Base-by-base conservation (phyloP, 2,329 filamentous ascomycete genomes). In the Pyrenophora seminiperda region DNA sequence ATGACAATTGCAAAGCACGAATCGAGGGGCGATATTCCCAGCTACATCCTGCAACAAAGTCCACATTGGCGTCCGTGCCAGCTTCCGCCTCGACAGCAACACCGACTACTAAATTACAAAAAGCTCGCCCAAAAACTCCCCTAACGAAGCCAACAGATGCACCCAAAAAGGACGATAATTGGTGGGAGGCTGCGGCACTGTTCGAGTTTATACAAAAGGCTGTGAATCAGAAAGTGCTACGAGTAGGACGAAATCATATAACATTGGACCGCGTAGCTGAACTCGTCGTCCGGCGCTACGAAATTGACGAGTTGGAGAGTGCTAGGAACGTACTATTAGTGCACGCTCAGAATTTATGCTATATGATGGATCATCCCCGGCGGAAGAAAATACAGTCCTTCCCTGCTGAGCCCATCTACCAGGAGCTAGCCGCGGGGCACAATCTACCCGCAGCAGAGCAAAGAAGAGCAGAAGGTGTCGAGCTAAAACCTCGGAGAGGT, bases 121-220 rank as follows among this genome's bases (percentile, higher is more conserved):
- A 27, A 6, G 5, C 24, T 9, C 53, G 49, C 1, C 50, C 41
- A 6, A 65, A 54, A 40, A 24, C 48, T 6, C 31, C 47, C 7
- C 29, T 31, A 5, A 34, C 46, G 17, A 64, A 56, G 33, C 19
- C 50, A 5, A 38, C 39, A 7, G 55, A 57, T 41, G 46, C 50
- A 44, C 68, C 68, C 7, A 73, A 67, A 58, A 74, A 74, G 41
- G 68, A 74, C 27, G 58, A 72, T 33, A 73, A 73, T 20, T 75
- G 72, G 72, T 75, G 72, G 70, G 65, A 70, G 46, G 63, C 70
- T 7, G 60, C 69, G 5, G 62, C 65, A 14, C 50, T 75, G 4
- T 75, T 73, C 52, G 72, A 73, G 24, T 72, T 74, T 50, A 73
- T 75, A 62, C 70, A 73, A 39, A 73, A 71, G 40, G 67, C 67